phyloP scores from a whole-genome alignment of 2,329 filamentous ascomycete species.

The Colletotrichum echinochloae region DNA sequence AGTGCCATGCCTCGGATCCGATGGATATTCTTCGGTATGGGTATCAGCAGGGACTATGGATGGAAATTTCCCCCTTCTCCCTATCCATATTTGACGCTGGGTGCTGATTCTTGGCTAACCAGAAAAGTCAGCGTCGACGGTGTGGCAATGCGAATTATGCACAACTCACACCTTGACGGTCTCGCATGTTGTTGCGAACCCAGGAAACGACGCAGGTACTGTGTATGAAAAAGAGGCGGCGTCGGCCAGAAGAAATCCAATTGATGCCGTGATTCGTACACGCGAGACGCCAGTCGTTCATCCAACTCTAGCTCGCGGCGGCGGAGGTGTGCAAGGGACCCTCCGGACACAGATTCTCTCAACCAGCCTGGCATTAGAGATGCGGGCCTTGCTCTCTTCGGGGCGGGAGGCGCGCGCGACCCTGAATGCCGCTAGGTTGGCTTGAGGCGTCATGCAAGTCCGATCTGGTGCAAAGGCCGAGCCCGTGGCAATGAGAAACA shows the following conservation, averaged over 20 bases:
- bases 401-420: slow-evolving; percentile 6
- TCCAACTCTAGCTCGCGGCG: not conserved
- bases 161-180: slow-evolving; percentile 24
- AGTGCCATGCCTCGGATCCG: slow-evolving; percentile 14
- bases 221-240: not conserved
- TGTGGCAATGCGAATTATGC: slow-evolving; percentile 2
- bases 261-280: not conserved
- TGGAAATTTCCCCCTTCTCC: not conserved
- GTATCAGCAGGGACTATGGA: not conserved
- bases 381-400: slow-evolving; percentile 17
- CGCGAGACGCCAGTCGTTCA: not conserved
- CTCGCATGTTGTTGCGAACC: slow-evolving; percentile 2
- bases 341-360: slow-evolving; percentile 20
- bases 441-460: not conserved
- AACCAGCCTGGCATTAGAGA: not conserved
- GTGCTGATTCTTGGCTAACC: not conserved
- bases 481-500: slow-evolving; percentile 28
- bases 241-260: not conserved
- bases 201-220: slow-evolving; percentile 8
- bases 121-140: slow-evolving; percentile 2
- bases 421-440: slow-evolving; percentile 13
- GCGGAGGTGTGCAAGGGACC: slow-evolving; percentile 16
- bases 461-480: too few species aligned
- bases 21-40: not conserved
- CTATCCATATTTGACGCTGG: slow-evolving; percentile 1